Conservation (phyloP, 1,284 basidiomycete species). For the Trichosporon inkin region DNA sequence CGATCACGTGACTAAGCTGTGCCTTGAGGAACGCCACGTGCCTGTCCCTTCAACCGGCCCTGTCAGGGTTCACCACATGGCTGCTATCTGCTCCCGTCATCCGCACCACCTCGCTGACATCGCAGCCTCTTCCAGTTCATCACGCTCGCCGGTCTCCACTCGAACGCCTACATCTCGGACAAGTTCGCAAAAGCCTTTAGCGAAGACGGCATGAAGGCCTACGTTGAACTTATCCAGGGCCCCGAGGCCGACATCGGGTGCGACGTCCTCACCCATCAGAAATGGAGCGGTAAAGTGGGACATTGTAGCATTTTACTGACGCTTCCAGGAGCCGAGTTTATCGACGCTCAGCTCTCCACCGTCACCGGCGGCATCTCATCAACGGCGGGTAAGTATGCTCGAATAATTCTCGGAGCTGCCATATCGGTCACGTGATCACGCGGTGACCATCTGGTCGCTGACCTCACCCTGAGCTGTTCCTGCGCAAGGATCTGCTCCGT, state of each 20-base stretch:
- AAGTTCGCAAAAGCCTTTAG: conserved; percentile 82
- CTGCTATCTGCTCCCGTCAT: not conserved
- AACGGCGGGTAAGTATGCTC: conserved; percentile 50
- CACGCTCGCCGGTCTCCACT: conserved; percentile 92
- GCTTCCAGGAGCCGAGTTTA: conserved; percentile 74
- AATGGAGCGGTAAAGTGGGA: conserved; percentile 65
- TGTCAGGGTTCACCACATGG: too few species aligned
- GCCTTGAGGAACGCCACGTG: not conserved
- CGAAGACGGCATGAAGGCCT: conserved; percentile 68
- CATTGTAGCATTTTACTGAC: not conserved
- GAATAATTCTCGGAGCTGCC: too few species aligned
- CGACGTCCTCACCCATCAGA: conserved; percentile 69
- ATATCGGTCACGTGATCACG: conserved; percentile 29
- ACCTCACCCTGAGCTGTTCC: too few species aligned
- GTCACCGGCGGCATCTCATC: conserved; percentile 93
- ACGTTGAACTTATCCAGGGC: conserved; percentile 58
- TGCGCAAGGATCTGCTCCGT: too few species aligned
- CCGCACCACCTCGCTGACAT: not conserved
- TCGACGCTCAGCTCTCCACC: conserved; percentile 86
- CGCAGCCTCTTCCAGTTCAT: conserved; percentile 83
- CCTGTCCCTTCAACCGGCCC: too few species aligned
- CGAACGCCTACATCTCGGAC: conserved; percentile 95
- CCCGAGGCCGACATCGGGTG: conserved; percentile 87
- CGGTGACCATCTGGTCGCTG: not conserved
- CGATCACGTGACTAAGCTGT: not conserved